Evolutionary conservation across 345 rosid species (phyloP).

Genomic region (Dovyalis caffra): DNA sequence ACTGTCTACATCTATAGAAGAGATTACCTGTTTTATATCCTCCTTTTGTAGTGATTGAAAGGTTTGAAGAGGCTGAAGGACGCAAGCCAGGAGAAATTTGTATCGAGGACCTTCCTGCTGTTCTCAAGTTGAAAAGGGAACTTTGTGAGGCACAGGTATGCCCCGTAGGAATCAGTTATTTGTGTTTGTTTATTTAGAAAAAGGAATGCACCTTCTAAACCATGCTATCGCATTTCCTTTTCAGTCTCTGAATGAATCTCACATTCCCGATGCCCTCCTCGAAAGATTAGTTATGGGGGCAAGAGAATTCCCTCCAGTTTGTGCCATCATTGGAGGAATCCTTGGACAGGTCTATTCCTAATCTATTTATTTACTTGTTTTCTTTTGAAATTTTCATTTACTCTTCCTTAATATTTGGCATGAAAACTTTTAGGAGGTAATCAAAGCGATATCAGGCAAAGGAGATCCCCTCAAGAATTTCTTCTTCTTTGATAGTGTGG

Average conservation of each 20-base stretch:
- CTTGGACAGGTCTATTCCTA: constrained; percentile 69
- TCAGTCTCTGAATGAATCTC: constrained; percentile 65
- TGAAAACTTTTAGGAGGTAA: constrained; percentile 66
- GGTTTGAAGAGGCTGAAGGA: constrained; percentile 64
- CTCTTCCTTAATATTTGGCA: background rate
- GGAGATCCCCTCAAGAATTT: constrained; percentile 89
- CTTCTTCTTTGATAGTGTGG: constrained; percentile 80
- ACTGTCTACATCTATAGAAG: background rate
- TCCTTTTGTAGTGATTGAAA: constrained; percentile 60
- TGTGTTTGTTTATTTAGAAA: background rate
- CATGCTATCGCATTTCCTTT: background rate
- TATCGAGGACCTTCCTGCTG: constrained; percentile 53
- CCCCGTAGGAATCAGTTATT: background rate
- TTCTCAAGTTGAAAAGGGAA: constrained; percentile 59
- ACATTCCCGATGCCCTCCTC: constrained; percentile 56
- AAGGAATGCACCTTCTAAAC: constrained; percentile 3
- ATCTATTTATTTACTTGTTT: background rate
- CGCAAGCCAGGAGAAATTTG: constrained; percentile 54
- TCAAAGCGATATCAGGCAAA: constrained; percentile 85
- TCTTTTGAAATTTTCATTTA: background rate
- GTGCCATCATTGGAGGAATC: constrained; percentile 90
- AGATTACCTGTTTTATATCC: background rate
- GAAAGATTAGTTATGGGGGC: constrained; percentile 59
- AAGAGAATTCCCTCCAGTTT: constrained; percentile 77
- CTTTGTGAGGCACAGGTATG: constrained; percentile 73